A percentile compares a stretch with the other conserved stretches of the same genome.
Evolutionary conservation across 2,329 filamentous ascomycete species (phyloP).

Genomic region (Septoria petroselini): DNA sequence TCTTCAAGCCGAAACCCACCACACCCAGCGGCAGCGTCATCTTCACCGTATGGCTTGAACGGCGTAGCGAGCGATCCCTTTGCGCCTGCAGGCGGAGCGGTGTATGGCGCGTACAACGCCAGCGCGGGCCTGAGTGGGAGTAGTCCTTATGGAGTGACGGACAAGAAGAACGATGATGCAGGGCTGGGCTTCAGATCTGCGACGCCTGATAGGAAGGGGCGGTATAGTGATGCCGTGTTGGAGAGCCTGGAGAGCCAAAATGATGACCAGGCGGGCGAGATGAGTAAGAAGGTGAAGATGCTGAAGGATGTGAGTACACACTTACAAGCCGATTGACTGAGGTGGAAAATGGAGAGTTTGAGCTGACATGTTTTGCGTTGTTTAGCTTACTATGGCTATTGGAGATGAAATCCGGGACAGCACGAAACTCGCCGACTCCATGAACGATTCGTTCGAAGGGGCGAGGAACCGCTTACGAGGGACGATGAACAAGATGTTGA

Average conservation of each 20-base stretch:
- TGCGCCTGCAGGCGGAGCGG: conserved; percentile 17
- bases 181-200: conserved; percentile 39
- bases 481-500: conserved; percentile 94
- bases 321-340: background rate
- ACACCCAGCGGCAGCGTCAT: conserved; percentile 22
- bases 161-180: conserved; percentile 21
- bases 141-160: conserved; percentile 4
- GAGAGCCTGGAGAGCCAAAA: conserved; percentile 96
- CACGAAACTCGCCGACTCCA: conserved; percentile 82
- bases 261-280: conserved; percentile 83
- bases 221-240: conserved; percentile 88
- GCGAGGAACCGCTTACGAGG: conserved; percentile 76
- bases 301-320: conserved; percentile 72
- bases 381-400: conserved; percentile 75
- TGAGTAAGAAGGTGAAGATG: conserved; percentile 82
- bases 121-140: conserved; percentile 35
- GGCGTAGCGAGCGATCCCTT: conserved; percentile 25
- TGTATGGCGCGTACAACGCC: conserved; percentile 33
- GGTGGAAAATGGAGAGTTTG: background rate
- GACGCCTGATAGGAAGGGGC: conserved; percentile 62
- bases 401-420: conserved; percentile 93
- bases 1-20: conserved; percentile 27
- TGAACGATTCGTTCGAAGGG: conserved; percentile 91
- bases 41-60: conserved; percentile 25
- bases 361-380: conserved; percentile 41